Conservation (phyloP, 768 basidiomycete species). For the Pholiota conissans region DNA sequence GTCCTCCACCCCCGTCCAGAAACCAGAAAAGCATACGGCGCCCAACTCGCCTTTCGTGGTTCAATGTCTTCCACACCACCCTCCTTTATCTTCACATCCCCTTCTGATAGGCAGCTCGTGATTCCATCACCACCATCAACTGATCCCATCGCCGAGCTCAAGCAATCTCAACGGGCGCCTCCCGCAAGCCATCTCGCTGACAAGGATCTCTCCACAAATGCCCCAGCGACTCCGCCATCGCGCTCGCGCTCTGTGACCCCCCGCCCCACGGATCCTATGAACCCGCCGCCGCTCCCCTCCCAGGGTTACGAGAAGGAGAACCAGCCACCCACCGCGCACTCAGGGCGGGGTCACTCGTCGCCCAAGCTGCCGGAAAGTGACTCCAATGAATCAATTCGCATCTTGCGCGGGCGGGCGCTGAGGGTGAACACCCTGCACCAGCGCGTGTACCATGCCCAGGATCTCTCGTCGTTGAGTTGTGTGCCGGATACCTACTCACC, state of each 20-base stretch:
- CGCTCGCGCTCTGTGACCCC: background rate
- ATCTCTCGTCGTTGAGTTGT: constrained; percentile 11
- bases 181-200: background rate
- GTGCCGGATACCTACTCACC: constrained; percentile 1
- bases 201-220: constrained; percentile 14
- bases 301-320: constrained; percentile 5
- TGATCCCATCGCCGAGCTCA: background rate
- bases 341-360: background rate
- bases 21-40: constrained; percentile 2
- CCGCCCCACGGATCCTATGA: background rate
- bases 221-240: constrained; percentile 7
- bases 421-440: constrained; percentile 18
- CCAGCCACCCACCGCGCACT: background rate
- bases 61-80: constrained; percentile 10
- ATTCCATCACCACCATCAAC: background rate
- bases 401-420: constrained; percentile 11
- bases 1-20: background rate
- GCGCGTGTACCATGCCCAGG: constrained; percentile 16
- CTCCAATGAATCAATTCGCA: constrained; percentile 5
- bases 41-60: constrained; percentile 12
- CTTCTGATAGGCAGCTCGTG: constrained; percentile 2
- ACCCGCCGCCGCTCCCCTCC: background rate
- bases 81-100: constrained; percentile 5
- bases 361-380: constrained; percentile 6
- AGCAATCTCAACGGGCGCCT: background rate